Percentiles rank a stretch among this genome's conserved stretches.
Conservation (phyloP, 169 alveolate species). For the Cyclospora cayetanensis region DNA sequence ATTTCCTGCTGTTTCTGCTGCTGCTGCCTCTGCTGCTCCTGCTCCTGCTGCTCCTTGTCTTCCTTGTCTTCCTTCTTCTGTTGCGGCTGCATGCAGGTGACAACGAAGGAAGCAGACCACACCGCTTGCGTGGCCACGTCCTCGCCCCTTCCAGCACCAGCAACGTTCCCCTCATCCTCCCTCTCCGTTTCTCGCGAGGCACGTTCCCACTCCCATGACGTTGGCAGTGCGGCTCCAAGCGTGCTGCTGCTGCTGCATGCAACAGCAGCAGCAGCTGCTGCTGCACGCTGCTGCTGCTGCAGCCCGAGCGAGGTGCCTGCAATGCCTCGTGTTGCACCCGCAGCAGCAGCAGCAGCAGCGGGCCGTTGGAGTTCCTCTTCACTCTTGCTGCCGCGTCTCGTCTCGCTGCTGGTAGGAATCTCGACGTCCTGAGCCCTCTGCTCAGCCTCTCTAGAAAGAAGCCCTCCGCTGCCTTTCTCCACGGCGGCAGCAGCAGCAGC, state of each 20-base stretch:
- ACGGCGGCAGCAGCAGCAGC: background rate
- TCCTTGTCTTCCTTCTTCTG: no score
- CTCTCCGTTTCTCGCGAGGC: no score
- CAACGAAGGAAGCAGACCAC: background rate
- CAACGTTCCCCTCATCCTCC: background rate
- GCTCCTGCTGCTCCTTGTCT: background rate
- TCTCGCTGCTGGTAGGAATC: background rate
- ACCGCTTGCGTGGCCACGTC: background rate
- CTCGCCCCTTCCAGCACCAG: background rate
- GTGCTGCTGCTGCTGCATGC: conserved; percentile 18
- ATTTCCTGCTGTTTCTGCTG: background rate
- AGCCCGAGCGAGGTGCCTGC: background rate
- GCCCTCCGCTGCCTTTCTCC: background rate
- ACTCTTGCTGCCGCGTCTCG: background rate
- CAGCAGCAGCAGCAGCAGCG: conserved; percentile 4
- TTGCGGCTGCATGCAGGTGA: background rate
- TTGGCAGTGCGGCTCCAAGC: background rate
- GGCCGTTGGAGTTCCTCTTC: background rate
- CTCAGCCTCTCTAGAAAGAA: background rate
- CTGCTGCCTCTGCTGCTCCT: background rate
- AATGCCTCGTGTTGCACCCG: background rate
- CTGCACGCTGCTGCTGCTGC: background rate
- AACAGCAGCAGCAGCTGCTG: background rate
- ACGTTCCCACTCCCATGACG: background rate
- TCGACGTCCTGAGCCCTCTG: background rate